Percentiles rank a stretch among this genome's conserved stretches.
Evolutionary conservation across 371 early-diverging fungal genomes (phyloP).

Genomic region (Zopfochytrium polystomum): DNA sequence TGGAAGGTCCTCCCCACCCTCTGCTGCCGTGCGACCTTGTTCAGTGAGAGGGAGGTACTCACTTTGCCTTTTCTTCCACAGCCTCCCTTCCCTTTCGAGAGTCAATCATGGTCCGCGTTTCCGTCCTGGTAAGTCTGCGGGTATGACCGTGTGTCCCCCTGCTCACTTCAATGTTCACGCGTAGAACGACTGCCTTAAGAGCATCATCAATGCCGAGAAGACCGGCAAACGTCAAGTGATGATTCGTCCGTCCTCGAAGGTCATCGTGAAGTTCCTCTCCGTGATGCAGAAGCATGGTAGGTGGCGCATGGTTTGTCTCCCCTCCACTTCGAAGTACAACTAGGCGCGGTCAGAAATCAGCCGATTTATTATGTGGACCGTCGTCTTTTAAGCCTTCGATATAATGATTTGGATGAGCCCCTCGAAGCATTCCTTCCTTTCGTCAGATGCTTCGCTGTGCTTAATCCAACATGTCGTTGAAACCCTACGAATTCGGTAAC

Average conservation of each 20-base stretch:
- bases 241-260: constrained; percentile 95
- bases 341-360: constrained; percentile 49
- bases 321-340: constrained; percentile 62
- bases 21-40: not conserved
- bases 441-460: not conserved
- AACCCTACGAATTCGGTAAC: constrained; percentile 3
- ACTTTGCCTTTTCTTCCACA: not conserved
- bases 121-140: constrained; percentile 76
- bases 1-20: not conserved
- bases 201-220: constrained; percentile 98
- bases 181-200: constrained; percentile 94
- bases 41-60: too few species aligned
- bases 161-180: not conserved
- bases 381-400: constrained; percentile 73
- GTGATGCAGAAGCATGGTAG: constrained; percentile 98
- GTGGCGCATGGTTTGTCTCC: constrained; percentile 26
- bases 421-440: too few species aligned
- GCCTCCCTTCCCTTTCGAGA: constrained; percentile 2
- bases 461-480: constrained; percentile 47
- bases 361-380: constrained; percentile 37
- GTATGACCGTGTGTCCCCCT: constrained; percentile 1
- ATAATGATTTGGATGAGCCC: constrained; percentile 45
- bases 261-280: constrained; percentile 95
- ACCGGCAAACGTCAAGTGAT: constrained; percentile 98
- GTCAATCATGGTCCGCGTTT: constrained; percentile 78